A percentile compares a stretch with the other conserved stretches of the same genome.
Evolutionary conservation across 768 basidiomycete genomes (phyloP).

Genomic region (Kwoniella sp.): DNA sequence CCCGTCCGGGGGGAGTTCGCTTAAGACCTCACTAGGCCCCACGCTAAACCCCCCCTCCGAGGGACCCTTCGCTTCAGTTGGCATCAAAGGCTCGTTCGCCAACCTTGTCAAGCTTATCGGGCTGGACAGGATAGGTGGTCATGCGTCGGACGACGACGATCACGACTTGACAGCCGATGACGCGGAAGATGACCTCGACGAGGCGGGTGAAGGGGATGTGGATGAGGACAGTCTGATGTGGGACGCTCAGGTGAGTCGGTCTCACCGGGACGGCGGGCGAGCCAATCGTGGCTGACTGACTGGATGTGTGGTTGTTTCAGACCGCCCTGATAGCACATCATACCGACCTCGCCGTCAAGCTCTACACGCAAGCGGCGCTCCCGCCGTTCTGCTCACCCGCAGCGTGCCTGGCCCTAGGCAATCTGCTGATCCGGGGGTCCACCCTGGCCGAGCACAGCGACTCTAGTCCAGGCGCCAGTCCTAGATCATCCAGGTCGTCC

Average conservation of each 20-base stretch:
- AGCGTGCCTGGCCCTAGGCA: constrained; percentile 38
- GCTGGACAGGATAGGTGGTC: neutral
- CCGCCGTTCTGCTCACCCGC: constrained; percentile 34
- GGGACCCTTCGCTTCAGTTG: neutral
- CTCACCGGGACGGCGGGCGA: neutral
- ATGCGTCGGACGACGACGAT: constrained; percentile 2
- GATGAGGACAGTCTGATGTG: constrained; percentile 32
- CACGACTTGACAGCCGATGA: constrained; percentile 9
- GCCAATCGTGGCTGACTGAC: neutral
- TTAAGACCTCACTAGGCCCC: no score
- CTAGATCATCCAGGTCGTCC: no score
- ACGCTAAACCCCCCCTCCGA: no score
- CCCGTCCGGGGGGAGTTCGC: no score
- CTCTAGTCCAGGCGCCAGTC: no score
- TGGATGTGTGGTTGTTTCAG: no score
- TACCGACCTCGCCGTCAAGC: constrained; percentile 23
- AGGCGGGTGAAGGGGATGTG: constrained; percentile 10
- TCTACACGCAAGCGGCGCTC: constrained; percentile 33
- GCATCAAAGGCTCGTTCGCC: constrained; percentile 10
- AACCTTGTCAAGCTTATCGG: constrained; percentile 4
- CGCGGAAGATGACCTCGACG: constrained; percentile 17
- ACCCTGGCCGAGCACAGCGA: constrained; percentile 13
- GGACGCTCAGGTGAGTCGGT: constrained; percentile 35
- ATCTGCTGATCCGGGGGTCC: constrained; percentile 32
- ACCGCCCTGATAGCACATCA: constrained; percentile 40